Evolutionary conservation across 2,329 filamentous ascomycete species (phyloP).

Genomic region (Clarireedia monteithiana): DNA sequence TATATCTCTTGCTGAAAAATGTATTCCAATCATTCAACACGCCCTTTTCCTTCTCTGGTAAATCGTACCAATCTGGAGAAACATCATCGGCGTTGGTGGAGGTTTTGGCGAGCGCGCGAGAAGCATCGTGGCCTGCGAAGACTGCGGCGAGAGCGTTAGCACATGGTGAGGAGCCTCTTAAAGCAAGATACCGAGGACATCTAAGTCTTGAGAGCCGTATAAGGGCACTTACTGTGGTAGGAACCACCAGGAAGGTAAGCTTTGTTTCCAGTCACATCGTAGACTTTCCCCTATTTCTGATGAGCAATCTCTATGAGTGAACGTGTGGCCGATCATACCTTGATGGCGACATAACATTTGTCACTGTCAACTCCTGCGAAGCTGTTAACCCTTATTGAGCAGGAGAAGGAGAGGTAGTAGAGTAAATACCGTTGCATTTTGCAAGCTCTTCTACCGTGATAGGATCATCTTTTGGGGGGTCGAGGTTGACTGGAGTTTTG

Average conservation of each 20-base stretch:
- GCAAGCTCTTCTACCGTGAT: constrained; percentile 76
- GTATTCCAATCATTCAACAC: constrained; percentile 87
- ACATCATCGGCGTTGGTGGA: constrained; percentile 84
- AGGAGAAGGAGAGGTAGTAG: background rate
- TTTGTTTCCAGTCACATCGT: constrained; percentile 86
- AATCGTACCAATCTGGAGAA: constrained; percentile 70
- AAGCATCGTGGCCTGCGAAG: constrained; percentile 92
- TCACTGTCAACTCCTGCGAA: constrained; percentile 53
- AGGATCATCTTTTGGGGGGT: constrained; percentile 78
- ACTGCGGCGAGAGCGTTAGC: constrained; percentile 44
- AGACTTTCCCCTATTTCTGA: constrained; percentile 69
- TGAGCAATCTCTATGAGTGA: background rate
- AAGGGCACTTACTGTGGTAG: constrained; percentile 63
- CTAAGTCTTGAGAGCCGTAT: background rate
- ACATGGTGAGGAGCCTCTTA: background rate
- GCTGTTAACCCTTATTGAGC: constrained; percentile 4
- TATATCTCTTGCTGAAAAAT: constrained; percentile 96
- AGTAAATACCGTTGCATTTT: constrained; percentile 68
- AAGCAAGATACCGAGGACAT: background rate
- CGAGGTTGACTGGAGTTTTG: constrained; percentile 66
- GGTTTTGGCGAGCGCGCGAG: constrained; percentile 79
- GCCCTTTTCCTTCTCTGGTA: constrained; percentile 77
- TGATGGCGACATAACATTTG: constrained; percentile 63
- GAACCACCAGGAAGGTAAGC: constrained; percentile 75
- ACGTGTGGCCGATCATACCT: constrained; percentile 36